Evolutionary conservation across 2,329 filamentous ascomycete genomes (phyloP).

Genomic region (Phyllosticta citriasiana): DNA sequence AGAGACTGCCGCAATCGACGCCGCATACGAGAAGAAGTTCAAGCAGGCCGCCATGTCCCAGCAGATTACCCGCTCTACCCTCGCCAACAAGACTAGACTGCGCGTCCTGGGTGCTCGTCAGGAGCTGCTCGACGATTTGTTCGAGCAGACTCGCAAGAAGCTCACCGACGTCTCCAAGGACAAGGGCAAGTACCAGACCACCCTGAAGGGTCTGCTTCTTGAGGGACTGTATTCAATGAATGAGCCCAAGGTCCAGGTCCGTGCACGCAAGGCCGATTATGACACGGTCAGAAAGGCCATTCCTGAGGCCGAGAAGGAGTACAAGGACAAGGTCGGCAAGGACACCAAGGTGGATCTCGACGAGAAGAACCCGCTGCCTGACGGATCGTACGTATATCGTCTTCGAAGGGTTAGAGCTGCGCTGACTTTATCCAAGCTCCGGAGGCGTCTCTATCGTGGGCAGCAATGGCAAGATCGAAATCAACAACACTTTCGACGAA

Average conservation of each 20-base stretch:
- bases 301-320: conserved; percentile 67
- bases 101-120: conserved; percentile 79
- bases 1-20: conserved; percentile 88
- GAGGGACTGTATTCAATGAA: conserved; percentile 84
- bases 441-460: conserved; percentile 77
- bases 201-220: conserved; percentile 72
- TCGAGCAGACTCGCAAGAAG: conserved; percentile 67
- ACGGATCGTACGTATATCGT: conserved; percentile 59
- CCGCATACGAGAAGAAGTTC: conserved; percentile 95
- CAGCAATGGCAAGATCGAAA: conserved; percentile 84
- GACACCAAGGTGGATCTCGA: conserved; percentile 63
- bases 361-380: conserved; percentile 67
- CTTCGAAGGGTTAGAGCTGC: neutral
- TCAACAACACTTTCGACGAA: conserved; percentile 97
- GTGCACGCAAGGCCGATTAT: conserved; percentile 70
- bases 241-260: conserved; percentile 66
- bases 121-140: conserved; percentile 82
- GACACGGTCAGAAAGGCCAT: conserved; percentile 68
- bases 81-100: conserved; percentile 91
- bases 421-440: conserved; percentile 45
- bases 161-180: conserved; percentile 58
- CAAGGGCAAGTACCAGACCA: conserved; percentile 61
- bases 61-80: conserved; percentile 94
- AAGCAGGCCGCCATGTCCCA: conserved; percentile 97
- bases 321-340: conserved; percentile 66